Base-by-base conservation (phyloP, 257 asterid species). In the Nicotiana paniculata region DNA sequence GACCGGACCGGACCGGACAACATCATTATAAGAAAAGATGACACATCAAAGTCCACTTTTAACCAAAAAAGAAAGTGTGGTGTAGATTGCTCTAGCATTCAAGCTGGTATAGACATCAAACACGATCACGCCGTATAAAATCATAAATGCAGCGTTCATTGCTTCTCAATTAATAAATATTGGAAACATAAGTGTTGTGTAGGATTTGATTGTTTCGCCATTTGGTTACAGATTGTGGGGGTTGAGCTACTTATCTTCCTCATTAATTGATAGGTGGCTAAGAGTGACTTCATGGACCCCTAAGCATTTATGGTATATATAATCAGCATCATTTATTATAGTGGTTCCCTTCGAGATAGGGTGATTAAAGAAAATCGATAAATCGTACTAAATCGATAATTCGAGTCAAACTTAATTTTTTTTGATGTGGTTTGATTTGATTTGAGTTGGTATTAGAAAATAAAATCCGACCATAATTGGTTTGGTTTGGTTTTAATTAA, bases 1-100 rank as follows among this genome's bases (percentile, higher is more conserved):
- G 2, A 6, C 0, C 3, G 0, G 1, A 6, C 0, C 6, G 1
- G 2, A 6, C 0, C 3, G 0, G 1, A 33, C 26, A 16, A 32
- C 3, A 16, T 33, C 6, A 1, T 51, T 51, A 51, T 5, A 51
- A 7, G 3, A 67, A 7, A 18, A 33, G 3, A 17, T 16, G 64
- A 75, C 17, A 4, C 15, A 28, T 13, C 1, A 75, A 26, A 26
- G 26, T 2, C n/a, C 43, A 75, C 12, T 51, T 28, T 24, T 3
- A 30, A 13, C 39, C 37, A 48, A 74, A 74, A 72, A 46, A 61
- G 37, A 48, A 74, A 48, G 9, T 13, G 24, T 3, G 13, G 15
- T 24, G 9, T 46, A 6, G 48, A 32, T 15, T 2, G 4, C 12
- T 66, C 6, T 21, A 61, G 6, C 33, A 61, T 21, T 21, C 15